A percentile compares a stretch with the other conserved stretches of the same genome.
These are phyloP conservation scores for Fomitopsis pinicola DNA, from an alignment of 1,284 basidiomycete genomes.

Conservation along the genomic window DNA sequence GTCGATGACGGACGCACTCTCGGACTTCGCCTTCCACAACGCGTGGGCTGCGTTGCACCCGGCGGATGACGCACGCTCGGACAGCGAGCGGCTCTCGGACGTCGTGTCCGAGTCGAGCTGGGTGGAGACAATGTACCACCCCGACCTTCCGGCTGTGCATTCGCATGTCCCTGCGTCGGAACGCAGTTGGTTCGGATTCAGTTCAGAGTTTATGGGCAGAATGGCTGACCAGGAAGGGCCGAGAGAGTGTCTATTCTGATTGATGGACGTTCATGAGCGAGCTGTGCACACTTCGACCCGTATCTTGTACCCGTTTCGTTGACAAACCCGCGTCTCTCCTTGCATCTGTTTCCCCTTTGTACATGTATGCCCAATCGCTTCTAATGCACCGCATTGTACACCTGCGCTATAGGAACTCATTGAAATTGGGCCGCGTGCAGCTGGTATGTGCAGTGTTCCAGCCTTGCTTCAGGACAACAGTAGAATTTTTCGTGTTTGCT, in stretches of 20 bases:
- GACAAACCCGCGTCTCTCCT: background rate
- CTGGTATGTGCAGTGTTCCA: too few species aligned
- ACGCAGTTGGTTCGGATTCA: slow-evolving; percentile 28
- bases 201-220: slow-evolving; percentile 31
- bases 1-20: slow-evolving; percentile 15
- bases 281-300: too few species aligned
- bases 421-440: background rate
- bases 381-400: too few species aligned
- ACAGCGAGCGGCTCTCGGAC: slow-evolving; percentile 9
- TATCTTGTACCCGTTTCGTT: background rate
- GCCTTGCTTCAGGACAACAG: too few species aligned
- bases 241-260: slow-evolving; percentile 22
- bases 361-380: background rate
- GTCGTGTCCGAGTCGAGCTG: slow-evolving; percentile 16
- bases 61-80: slow-evolving; percentile 5
- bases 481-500: too few species aligned
- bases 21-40: slow-evolving; percentile 26
- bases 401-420: background rate
- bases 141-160: background rate
- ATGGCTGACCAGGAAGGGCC: slow-evolving; percentile 17
- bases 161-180: background rate
- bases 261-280: background rate
- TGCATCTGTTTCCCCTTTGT: background rate
- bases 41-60: slow-evolving; percentile 19
- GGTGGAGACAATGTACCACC: background rate